These are phyloP conservation scores for Parmelia sp. DNA, from an alignment of 495 filamentous ascomycete species.

Conservation along the genomic window DNA sequence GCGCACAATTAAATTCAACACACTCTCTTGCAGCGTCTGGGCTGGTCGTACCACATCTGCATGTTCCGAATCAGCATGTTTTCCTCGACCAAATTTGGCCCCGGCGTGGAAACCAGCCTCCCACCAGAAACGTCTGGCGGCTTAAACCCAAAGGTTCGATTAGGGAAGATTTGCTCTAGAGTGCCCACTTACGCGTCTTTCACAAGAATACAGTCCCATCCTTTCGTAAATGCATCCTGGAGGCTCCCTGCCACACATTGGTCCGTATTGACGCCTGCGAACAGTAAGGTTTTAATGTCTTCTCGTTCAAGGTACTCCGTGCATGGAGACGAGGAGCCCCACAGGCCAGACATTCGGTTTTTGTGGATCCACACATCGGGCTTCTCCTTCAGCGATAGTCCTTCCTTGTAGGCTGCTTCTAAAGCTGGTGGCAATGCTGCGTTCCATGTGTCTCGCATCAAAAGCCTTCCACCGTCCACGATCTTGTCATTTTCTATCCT, in stretches of 20 bases:
- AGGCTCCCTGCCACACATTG: slow-evolving; percentile 53
- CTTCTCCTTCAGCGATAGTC: slow-evolving; percentile 21
- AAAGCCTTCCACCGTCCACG: slow-evolving; percentile 40
- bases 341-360: slow-evolving; percentile 52
- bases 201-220: slow-evolving; percentile 50
- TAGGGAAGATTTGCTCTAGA: too few relatives aligned
- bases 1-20: slow-evolving; percentile 39
- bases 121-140: too few relatives aligned
- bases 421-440: slow-evolving; percentile 43
- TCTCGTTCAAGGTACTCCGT: slow-evolving; percentile 34
- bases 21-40: slow-evolving; percentile 36
- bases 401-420: slow-evolving; percentile 33
- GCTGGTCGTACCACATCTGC: slow-evolving; percentile 41
- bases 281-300: slow-evolving; percentile 47
- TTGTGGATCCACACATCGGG: slow-evolving; percentile 50
- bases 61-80: too few relatives aligned
- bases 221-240: slow-evolving; percentile 46
- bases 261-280: slow-evolving; percentile 54
- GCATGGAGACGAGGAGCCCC: slow-evolving; percentile 33
- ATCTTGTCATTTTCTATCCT: slow-evolving; percentile 34
- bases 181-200: slow-evolving; percentile 38
- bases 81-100: too few relatives aligned
- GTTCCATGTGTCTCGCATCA: slow-evolving; percentile 52
- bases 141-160: too few relatives aligned
- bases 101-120: too few relatives aligned